Base-by-base conservation (phyloP, 805 yeast species). In the Debaryomyces tyrocola region DNA sequence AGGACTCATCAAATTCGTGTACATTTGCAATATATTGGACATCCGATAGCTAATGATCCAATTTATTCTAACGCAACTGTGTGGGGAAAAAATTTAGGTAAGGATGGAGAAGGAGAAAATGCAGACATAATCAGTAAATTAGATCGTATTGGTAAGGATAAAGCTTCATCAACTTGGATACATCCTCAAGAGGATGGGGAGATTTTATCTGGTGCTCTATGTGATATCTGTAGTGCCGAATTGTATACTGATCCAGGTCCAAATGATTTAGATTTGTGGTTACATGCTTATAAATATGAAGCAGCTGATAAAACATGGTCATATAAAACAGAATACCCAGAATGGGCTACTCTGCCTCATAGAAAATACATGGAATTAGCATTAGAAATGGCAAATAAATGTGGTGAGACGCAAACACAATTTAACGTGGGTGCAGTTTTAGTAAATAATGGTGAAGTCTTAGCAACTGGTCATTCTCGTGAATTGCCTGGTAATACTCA, bases 1-100 rank as follows among this genome's bases (percentile, higher is more conserved):
- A 75, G 99, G 59, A 90, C 97, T 0, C 99, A 92, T 64, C 99
- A 92, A 62, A 90, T 94, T 42, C 73, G 99, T 49, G 96, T 94
- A 0, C 99, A 94, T 69, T 67, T 94, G 46, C 97, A 91, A 65
- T 85, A 75, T 53, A 56, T 94, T n/a, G 69, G 72, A 2, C 64
- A 67, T 47, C 75, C 77, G 1, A 69, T 73, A 31, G 78, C 78
- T 37, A 73, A 73, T 52, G 78, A 73, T 52, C 97, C 97, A 0
- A 75, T 91, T 1, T 92, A 90, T 59, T 85, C 96, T 2, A 88
- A 87, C 56, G 79, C 76, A 12, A 63, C 66, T 14, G 83, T 89
- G 0, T 94, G 97, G 97, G 98, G 98, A 0, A 67, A 75, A 0
- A 54, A 62, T 0, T 64, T 94, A 38, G 98, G 97, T 3, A 79